A percentile compares a stretch with the other conserved stretches of the same genome.
phyloP scores from a whole-genome alignment of 2,329 filamentous ascomycete species.

The Colletotrichum sp. region DNA sequence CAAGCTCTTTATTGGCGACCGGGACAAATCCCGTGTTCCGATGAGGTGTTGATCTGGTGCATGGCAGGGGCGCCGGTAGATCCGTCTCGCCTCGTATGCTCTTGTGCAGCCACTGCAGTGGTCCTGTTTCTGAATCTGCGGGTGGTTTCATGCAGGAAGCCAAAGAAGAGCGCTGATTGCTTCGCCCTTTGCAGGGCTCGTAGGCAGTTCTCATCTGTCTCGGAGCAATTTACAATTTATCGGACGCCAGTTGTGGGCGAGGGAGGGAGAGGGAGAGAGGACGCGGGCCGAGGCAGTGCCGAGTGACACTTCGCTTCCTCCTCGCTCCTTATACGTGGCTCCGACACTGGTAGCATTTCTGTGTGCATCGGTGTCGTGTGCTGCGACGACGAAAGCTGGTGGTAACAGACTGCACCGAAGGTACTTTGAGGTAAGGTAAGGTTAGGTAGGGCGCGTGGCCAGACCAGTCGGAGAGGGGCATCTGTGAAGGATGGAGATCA shows the following conservation, averaged over 20 bases:
- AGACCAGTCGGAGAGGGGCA: neutral
- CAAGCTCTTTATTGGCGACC: neutral
- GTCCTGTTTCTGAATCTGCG: constrained; percentile 17
- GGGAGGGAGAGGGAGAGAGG: neutral
- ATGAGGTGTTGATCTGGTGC: neutral
- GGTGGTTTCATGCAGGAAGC: constrained; percentile 12
- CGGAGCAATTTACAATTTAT: neutral
- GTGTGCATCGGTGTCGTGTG: neutral
- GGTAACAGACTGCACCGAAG: neutral
- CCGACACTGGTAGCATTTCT: neutral
- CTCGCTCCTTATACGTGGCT: neutral
- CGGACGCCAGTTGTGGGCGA: neutral
- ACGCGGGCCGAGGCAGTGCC: neutral
- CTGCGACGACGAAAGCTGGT: neutral
- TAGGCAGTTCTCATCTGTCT: constrained; percentile 7
- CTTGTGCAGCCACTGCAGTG: neutral
- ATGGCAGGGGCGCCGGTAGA: neutral
- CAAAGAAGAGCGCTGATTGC: constrained; percentile 1
- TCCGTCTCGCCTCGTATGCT: neutral
- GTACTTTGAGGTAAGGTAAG: neutral
- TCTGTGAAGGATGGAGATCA: neutral
- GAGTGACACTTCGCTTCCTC: neutral
- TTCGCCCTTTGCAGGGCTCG: neutral
- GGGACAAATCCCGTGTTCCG: neutral
- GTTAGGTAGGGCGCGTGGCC: neutral